These are phyloP conservation scores for Brasilioporus rufonigricans DNA, from an alignment of 768 basidiomycete genomes.

Conservation along the genomic window DNA sequence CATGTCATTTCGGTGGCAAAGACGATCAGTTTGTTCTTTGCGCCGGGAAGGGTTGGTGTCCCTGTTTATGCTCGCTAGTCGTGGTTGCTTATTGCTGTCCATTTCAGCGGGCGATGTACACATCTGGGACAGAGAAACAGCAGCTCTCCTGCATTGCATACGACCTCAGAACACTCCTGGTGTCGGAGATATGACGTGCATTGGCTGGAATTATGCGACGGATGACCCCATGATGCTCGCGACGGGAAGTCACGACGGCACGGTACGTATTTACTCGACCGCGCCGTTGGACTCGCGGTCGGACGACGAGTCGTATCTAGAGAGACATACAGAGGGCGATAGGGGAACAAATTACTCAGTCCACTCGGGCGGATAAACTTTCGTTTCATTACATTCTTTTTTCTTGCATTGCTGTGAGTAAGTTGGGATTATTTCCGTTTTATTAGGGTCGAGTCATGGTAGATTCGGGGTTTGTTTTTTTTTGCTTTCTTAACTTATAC, in stretches of 20 bases:
- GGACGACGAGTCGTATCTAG: conserved; percentile 26
- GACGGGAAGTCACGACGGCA: conserved; percentile 76
- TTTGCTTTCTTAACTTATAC: conserved; percentile 24
- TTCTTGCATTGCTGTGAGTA: neutral
- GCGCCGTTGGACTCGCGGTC: conserved; percentile 25
- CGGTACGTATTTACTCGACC: conserved; percentile 70
- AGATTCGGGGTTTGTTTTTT: neutral
- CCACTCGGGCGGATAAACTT: conserved; percentile 26
- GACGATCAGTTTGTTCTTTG: conserved; percentile 78
- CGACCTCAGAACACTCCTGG: conserved; percentile 51
- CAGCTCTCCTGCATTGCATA: conserved; percentile 66
- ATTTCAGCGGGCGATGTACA: conserved; percentile 72
- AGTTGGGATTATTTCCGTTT: conserved; percentile 5
- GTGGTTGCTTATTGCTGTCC: neutral
- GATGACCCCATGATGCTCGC: conserved; percentile 55
- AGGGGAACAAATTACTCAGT: conserved; percentile 25
- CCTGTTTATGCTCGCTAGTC: neutral
- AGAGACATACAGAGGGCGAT: conserved; percentile 24
- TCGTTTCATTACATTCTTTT: conserved; percentile 4
- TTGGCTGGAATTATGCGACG: conserved; percentile 74
- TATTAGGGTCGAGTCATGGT: conserved; percentile 13
- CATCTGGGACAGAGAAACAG: conserved; percentile 85
- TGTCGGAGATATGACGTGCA: conserved; percentile 67
- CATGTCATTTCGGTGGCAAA: conserved; percentile 79
- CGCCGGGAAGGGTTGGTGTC: conserved; percentile 61